Percentiles rank a stretch among this genome's conserved stretches.
Evolutionary conservation across 2,329 filamentous ascomycete genomes (phyloP).

Genomic region (Tolypocladium sp.): DNA sequence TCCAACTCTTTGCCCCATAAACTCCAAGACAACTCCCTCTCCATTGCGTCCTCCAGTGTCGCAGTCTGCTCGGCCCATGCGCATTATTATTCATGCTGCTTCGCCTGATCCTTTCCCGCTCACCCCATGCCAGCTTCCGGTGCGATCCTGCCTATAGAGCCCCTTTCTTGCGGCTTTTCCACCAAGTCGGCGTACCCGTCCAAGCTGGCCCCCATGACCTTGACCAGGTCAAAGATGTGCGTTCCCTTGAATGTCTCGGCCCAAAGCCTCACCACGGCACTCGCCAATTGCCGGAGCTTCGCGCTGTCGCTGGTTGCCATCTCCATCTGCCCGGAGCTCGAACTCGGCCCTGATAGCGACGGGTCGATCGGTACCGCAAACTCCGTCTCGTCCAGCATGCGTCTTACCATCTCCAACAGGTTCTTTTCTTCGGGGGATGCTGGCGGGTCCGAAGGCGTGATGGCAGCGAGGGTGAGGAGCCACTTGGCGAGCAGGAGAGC

Average conservation of each 20-base stretch:
- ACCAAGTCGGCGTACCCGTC: conserved; percentile 48
- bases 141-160: conserved; percentile 10
- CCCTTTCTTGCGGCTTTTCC: conserved; percentile 32
- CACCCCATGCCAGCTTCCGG: conserved; percentile 13
- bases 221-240: conserved; percentile 52
- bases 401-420: conserved; percentile 45
- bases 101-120: not conserved
- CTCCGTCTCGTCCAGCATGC: conserved; percentile 53
- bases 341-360: conserved; percentile 33
- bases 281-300: conserved; percentile 46
- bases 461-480: conserved; percentile 46
- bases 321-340: conserved; percentile 29
- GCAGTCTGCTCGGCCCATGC: not conserved
- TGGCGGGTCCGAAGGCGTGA: conserved; percentile 39
- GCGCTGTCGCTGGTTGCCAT: conserved; percentile 36
- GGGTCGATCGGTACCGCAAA: conserved; percentile 52
- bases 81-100: too few species aligned
- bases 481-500: conserved; percentile 52
- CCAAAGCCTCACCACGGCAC: conserved; percentile 51
- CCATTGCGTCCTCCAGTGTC: not conserved
- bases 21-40: not conserved
- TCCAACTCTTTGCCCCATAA: not conserved
- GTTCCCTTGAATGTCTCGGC: conserved; percentile 53
- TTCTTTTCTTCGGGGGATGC: conserved; percentile 43
- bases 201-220: conserved; percentile 46